A percentile compares a stretch with the other conserved stretches of the same genome.
These are phyloP conservation scores for Phaeotremella fagi DNA, from an alignment of 768 basidiomycete genomes.

Conservation along the genomic window DNA sequence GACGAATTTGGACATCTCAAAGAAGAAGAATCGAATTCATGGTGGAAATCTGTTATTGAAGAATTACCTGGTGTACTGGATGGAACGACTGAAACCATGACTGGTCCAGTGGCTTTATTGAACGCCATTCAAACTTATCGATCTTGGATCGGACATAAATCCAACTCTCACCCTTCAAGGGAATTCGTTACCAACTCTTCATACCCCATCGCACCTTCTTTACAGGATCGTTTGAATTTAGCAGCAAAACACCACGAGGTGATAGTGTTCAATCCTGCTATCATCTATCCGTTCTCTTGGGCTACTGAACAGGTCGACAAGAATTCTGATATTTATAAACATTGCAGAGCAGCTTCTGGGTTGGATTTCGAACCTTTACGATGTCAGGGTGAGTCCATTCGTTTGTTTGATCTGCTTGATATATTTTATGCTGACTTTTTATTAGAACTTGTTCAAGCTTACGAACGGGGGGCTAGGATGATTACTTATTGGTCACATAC, in stretches of 20 bases:
- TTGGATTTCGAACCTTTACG: constrained; percentile 8
- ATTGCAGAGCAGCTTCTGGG: constrained; percentile 7
- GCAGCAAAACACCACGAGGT: constrained; percentile 2
- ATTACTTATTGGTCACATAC: constrained; percentile 25
- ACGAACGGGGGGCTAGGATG: constrained; percentile 15
- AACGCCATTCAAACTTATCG: constrained; percentile 7
- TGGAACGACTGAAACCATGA: constrained; percentile 11
- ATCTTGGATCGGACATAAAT: background rate
- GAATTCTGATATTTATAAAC: constrained; percentile 1
- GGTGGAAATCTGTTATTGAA: background rate
- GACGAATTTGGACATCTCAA: background rate
- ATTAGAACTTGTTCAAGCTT: constrained; percentile 10
- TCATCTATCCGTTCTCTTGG: constrained; percentile 21
- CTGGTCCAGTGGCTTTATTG: constrained; percentile 17
- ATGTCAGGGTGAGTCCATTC: constrained; percentile 14
- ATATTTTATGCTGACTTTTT: too few relatives aligned
- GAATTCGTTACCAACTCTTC: background rate
- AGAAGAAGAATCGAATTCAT: background rate
- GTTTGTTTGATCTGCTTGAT: background rate
- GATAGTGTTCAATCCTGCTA: constrained; percentile 2
- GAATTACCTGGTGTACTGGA: background rate
- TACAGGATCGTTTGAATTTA: background rate
- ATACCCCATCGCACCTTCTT: background rate
- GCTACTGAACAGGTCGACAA: background rate
- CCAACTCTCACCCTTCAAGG: background rate